These are phyloP conservation scores for Verticillium alfalfae DNA, from an alignment of 2,329 filamentous ascomycete species.

Conservation along the genomic window DNA sequence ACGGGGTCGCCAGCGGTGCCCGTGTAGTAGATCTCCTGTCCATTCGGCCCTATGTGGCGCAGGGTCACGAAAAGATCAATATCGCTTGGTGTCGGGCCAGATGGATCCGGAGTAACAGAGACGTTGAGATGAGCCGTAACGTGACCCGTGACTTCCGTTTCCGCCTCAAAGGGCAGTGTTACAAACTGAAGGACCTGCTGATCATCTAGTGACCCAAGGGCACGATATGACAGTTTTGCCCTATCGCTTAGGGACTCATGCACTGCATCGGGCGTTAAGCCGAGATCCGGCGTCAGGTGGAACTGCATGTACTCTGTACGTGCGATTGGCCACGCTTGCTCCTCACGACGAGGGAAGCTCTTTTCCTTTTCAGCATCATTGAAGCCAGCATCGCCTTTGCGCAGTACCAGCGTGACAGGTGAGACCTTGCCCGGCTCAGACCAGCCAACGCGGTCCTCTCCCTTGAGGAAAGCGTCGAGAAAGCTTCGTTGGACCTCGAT, in stretches of 20 bases:
- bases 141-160: constrained; percentile 67
- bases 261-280: constrained; percentile 27
- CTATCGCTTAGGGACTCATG: constrained; percentile 9
- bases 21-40: constrained; percentile 57
- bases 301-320: constrained; percentile 59
- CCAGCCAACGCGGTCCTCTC: constrained; percentile 59
- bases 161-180: constrained; percentile 49
- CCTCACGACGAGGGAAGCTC: constrained; percentile 46
- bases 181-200: constrained; percentile 52
- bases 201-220: constrained; percentile 50
- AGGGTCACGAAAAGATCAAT: constrained; percentile 62
- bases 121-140: constrained; percentile 59
- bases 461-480: constrained; percentile 66
- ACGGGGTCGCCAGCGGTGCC: constrained; percentile 60
- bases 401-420: constrained; percentile 53
- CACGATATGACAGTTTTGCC: constrained; percentile 49
- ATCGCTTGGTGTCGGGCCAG: constrained; percentile 30
- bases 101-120: constrained; percentile 52
- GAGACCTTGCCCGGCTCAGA: constrained; percentile 50
- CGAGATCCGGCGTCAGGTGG: constrained; percentile 45
- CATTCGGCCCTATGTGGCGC: constrained; percentile 47
- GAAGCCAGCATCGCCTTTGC: constrained; percentile 63
- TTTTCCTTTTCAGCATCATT: constrained; percentile 59
- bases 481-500: constrained; percentile 64
- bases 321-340: constrained; percentile 62